phyloP scores from a whole-genome alignment of 768 basidiomycete species.

The Lepiota brunneoincarnata region DNA sequence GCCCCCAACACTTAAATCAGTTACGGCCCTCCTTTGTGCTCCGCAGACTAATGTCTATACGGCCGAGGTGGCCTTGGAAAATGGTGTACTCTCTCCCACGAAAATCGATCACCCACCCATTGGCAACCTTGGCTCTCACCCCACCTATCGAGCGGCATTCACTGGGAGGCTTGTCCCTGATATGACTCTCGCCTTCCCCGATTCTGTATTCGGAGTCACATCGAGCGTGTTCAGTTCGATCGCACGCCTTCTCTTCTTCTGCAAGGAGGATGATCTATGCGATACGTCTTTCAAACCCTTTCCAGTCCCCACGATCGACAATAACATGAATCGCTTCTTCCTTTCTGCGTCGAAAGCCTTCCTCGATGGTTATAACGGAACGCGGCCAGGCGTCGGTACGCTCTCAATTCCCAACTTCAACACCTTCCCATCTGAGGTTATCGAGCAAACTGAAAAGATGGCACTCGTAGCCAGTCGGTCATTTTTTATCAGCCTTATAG shows the following conservation, averaged over 20 bases:
- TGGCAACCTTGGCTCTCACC: no score
- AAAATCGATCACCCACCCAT: not conserved
- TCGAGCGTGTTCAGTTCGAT: not conserved
- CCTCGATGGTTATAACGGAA: conserved; percentile 1
- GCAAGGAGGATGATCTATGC: not conserved
- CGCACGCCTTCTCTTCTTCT: not conserved
- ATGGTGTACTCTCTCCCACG: not conserved
- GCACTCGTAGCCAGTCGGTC: no score
- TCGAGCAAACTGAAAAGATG: no score
- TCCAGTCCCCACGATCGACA: not conserved
- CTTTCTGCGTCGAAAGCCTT: conserved; percentile 1
- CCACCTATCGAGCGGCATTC: no score
- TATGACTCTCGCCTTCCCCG: no score
- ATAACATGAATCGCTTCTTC: not conserved
- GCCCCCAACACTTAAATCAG: not conserved
- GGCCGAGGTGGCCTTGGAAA: not conserved
- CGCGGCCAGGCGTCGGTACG: not conserved
- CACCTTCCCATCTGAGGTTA: no score
- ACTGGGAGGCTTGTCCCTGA: no score
- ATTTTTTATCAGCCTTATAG: no score
- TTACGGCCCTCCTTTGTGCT: not conserved
- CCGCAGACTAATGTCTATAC: not conserved
- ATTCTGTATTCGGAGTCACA: no score
- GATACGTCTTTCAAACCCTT: not conserved
- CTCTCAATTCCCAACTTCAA: not conserved